phyloP scores from a whole-genome alignment of 345 rosid species.

The Iberis pinnata region DNA sequence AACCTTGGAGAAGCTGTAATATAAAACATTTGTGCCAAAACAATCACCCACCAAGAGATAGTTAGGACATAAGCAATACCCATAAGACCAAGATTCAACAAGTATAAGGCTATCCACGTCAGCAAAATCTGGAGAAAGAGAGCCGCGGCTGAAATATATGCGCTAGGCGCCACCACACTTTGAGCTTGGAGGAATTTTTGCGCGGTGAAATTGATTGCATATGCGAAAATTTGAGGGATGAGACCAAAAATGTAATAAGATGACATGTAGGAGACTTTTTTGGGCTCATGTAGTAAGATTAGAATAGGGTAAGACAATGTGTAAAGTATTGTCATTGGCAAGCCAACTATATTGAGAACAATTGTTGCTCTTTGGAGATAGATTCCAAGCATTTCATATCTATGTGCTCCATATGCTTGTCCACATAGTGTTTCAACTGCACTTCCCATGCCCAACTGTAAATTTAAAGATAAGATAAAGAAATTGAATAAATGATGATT shows the following conservation, averaged over 20 bases:
- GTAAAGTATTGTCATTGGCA: conserved; percentile 48
- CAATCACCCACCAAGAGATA: conserved; percentile 76
- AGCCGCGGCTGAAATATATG: conserved; percentile 50
- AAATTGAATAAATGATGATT: too few species aligned
- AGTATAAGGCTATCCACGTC: conserved; percentile 44
- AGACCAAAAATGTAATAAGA: conserved; percentile 53
- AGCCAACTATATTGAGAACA: conserved; percentile 46
- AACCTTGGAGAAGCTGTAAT: conserved; percentile 45
- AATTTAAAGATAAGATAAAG: too few species aligned
- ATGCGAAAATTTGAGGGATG: conserved; percentile 67
- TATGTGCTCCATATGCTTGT: conserved; percentile 62
- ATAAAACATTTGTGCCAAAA: conserved; percentile 49
- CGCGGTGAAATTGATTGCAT: conserved; percentile 58
- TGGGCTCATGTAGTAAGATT: conserved; percentile 45
- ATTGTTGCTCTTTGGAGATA: conserved; percentile 72
- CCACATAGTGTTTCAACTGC: conserved; percentile 84
- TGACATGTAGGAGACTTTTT: conserved; percentile 44
- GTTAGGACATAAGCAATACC: conserved; percentile 64
- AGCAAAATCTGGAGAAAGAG: conserved; percentile 39
- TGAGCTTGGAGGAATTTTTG: conserved; percentile 65
- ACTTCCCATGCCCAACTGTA: conserved; percentile 74
- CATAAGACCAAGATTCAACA: conserved; percentile 37
- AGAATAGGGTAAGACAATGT: conserved; percentile 46
- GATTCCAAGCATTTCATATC: conserved; percentile 56
- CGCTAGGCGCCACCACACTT: conserved; percentile 53